A percentile compares a stretch with the other conserved stretches of the same genome.
Evolutionary conservation across 495 filamentous ascomycete species (phyloP).

Genomic region (Penicillium steckii): DNA sequence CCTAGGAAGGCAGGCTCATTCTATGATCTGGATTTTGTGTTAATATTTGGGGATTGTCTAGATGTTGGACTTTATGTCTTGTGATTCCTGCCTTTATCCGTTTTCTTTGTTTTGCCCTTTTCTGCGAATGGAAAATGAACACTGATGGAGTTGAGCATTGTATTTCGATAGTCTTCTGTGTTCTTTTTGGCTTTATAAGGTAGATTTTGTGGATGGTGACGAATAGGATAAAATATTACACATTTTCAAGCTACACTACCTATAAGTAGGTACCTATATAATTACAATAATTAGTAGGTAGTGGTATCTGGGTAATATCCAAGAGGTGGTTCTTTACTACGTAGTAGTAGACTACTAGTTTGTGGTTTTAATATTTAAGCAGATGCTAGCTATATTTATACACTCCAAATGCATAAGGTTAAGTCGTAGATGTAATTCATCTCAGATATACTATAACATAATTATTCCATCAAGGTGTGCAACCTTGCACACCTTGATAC

Average conservation of each 20-base stretch:
- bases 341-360: too few species aligned
- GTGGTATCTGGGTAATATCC: too few species aligned
- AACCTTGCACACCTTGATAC: too few species aligned
- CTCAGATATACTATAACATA: too few species aligned
- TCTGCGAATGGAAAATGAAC: conserved; percentile 14
- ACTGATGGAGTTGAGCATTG: conserved; percentile 20
- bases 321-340: too few species aligned
- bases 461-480: too few species aligned
- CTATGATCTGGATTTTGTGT: conserved; percentile 5
- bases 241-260: neutral
- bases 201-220: conserved; percentile 19
- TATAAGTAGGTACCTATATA: too few species aligned
- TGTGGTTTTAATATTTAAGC: too few species aligned
- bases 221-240: conserved; percentile 13
- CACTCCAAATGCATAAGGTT: too few species aligned
- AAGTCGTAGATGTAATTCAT: too few species aligned
- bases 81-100: neutral
- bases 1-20: conserved; percentile 16
- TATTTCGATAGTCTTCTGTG: conserved; percentile 16
- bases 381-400: too few species aligned
- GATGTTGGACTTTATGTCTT: neutral
- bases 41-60: neutral
- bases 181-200: conserved; percentile 5
- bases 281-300: too few species aligned
- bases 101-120: neutral